These are phyloP conservation scores for Aurinia saxatilis DNA, from an alignment of 345 rosid genomes.

Conservation along the genomic window DNA sequence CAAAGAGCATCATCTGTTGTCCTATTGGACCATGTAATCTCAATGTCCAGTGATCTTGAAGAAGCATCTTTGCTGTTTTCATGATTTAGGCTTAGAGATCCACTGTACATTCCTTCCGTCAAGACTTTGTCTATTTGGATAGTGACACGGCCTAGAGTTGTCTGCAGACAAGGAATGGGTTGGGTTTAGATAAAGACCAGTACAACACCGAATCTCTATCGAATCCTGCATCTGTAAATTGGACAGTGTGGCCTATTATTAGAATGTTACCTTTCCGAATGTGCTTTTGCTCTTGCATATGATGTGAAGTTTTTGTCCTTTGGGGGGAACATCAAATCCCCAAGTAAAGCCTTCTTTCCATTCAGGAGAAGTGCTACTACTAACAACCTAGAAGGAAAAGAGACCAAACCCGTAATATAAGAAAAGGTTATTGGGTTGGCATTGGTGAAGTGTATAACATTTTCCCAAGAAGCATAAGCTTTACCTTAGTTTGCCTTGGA, in stretches of 20 bases:
- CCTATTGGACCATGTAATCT: constrained; percentile 68
- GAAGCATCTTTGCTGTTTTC: constrained; percentile 58
- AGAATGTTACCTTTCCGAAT: constrained; percentile 65
- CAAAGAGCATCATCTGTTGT: constrained; percentile 22
- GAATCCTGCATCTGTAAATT: neutral
- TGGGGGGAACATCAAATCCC: constrained; percentile 91
- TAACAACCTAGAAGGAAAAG: constrained; percentile 49
- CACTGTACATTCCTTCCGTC: constrained; percentile 67
- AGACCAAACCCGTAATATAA: neutral
- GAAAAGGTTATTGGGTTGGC: neutral
- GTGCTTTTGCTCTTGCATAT: constrained; percentile 89
- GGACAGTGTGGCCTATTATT: neutral
- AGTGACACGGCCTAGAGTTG: constrained; percentile 72
- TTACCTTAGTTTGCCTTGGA: constrained; percentile 83
- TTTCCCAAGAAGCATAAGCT: neutral
- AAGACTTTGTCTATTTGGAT: constrained; percentile 89
- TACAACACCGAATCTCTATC: neutral
- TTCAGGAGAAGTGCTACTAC: constrained; percentile 60
- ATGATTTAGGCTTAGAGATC: constrained; percentile 58
- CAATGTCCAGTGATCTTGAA: constrained; percentile 68
- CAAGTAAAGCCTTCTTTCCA: constrained; percentile 89
- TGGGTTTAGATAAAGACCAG: constrained; percentile 4
- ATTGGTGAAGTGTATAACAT: neutral
- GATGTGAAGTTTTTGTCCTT: constrained; percentile 89
- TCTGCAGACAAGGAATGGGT: constrained; percentile 34